Conservation (phyloP, 1,284 basidiomycete genomes). For the Apiotrichum laibachii region DNA sequence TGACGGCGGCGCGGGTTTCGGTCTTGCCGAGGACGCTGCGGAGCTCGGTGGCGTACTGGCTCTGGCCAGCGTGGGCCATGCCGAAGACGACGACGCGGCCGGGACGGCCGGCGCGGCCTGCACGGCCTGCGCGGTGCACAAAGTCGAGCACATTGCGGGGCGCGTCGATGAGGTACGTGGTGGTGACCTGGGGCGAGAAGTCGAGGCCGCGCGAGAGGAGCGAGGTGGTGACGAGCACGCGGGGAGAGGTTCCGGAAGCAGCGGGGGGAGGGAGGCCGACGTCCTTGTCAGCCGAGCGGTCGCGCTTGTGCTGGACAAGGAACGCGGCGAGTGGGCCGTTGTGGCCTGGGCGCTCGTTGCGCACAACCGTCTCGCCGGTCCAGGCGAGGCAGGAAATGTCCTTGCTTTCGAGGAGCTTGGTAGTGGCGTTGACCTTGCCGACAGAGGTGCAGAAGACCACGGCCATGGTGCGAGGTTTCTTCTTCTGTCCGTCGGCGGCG, state of each 20-base stretch:
- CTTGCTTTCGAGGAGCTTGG: conserved; percentile 58
- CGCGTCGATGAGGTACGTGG: conserved; percentile 79
- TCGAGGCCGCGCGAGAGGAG: conserved; percentile 87
- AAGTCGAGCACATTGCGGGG: conserved; percentile 85
- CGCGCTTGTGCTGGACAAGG: conserved; percentile 26
- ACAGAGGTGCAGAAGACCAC: conserved; percentile 78
- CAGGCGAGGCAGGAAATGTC: conserved; percentile 66
- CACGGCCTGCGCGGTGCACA: conserved; percentile 75
- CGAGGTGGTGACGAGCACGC: conserved; percentile 82
- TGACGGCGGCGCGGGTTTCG: conserved; percentile 10
- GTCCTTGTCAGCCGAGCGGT: not conserved
- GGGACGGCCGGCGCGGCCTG: conserved; percentile 64
- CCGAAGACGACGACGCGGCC: conserved; percentile 58
- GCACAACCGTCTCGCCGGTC: conserved; percentile 58
- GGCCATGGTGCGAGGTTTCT: conserved; percentile 55
- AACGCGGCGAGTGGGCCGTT: conserved; percentile 70
- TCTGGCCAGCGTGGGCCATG: conserved; percentile 25
- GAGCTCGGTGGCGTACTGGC: conserved; percentile 25
- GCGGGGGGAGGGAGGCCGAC: not conserved
- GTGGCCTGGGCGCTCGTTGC: conserved; percentile 38
- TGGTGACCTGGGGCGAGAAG: conserved; percentile 69
- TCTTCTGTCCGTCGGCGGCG: not conserved
- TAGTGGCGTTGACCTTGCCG: conserved; percentile 63
- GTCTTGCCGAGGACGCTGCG: conserved; percentile 25
- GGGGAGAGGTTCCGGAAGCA: conserved; percentile 23